Base-by-base conservation (phyloP, 2,329 filamentous ascomycete genomes). In the Aspergillus unguis region DNA sequence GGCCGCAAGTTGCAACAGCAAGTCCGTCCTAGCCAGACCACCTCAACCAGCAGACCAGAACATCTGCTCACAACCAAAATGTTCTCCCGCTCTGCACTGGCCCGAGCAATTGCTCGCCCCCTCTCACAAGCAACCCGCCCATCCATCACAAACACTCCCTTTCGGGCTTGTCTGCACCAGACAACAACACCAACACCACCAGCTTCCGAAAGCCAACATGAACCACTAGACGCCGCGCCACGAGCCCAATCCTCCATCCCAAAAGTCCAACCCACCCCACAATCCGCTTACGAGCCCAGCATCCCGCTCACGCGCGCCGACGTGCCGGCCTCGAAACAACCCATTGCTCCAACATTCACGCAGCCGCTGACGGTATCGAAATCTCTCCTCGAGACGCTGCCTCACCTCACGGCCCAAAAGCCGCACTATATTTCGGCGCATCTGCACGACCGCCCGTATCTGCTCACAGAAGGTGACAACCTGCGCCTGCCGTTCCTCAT, bases 401-500 rank as follows among this genome's bases (percentile, higher is more conserved):
- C 76, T 6, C 64, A 72, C 49, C 72, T 79, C 47, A 64, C 65
- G 38, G 63, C 69, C 41, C 76, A 79, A 59, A 62, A 65, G 35
- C 73, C 75, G 26, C 75, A 77, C 66, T 79, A 77, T 63, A 69
- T 78, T 37, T 70, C 71, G 27, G 72, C 75, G 8, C 75, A 78
- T 60, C 61, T 79, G 29, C 76, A 79, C 59, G 71, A 72, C 3
- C 70, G 72, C n/a, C 75, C 76, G n/a, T 79, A 76, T 64, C 71
- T 79, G 26, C 64, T 79, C 46, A 78, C 76, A 0, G 76, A 80
- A 41, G 89, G 89, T 60, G 89, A 94, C 74, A 78, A 80, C 54
- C 72, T 94, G 46, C 87, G 88, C 33, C 83, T 94, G 48, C 89
- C 89, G 5, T 92, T 92, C 77, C 81, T 82, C 63, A 90, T 94